phyloP scores from a whole-genome alignment of 805 yeast genomes.

The Saccharomycopsis guyanensis region DNA sequence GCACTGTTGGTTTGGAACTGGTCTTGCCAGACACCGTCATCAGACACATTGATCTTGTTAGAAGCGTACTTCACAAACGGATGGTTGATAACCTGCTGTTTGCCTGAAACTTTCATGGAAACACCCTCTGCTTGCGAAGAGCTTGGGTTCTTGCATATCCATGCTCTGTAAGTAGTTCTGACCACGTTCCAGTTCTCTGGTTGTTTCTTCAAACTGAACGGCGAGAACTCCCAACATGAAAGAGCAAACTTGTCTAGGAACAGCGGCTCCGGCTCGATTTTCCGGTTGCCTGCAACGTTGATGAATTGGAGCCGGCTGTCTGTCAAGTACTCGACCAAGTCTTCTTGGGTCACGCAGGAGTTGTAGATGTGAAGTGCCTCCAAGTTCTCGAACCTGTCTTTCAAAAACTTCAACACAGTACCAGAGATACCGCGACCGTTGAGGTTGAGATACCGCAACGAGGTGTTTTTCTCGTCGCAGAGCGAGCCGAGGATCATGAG shows the following conservation, averaged over 20 bases:
- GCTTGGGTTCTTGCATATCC: constrained; percentile 4
- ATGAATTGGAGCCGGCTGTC: neutral
- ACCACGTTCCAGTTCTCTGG: constrained; percentile 3
- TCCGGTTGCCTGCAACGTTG: constrained; percentile 6
- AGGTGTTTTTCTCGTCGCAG: neutral
- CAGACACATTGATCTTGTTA: constrained; percentile 10
- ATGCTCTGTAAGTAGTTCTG: constrained; percentile 12
- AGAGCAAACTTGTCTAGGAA: neutral
- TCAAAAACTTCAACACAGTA: constrained; percentile 7
- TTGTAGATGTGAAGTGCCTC: constrained; percentile 14
- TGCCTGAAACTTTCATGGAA: constrained; percentile 6
- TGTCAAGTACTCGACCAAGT: constrained; percentile 1
- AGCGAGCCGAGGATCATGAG: constrained; percentile 10
- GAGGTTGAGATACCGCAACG: constrained; percentile 13
- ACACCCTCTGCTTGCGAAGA: neutral
- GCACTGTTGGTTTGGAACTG: constrained; percentile 4
- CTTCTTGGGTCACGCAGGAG: neutral
- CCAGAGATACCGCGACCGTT: constrained; percentile 10
- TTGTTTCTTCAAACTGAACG: neutral
- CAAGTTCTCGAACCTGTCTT: constrained; percentile 3
- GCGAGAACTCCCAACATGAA: neutral
- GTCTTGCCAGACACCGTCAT: constrained; percentile 3
- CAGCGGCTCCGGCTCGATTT: neutral
- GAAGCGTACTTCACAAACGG: constrained; percentile 14
- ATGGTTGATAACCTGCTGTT: constrained; percentile 2